Conservation (phyloP, 192 early-diverging fungal species). For the Backusella luteola region DNA sequence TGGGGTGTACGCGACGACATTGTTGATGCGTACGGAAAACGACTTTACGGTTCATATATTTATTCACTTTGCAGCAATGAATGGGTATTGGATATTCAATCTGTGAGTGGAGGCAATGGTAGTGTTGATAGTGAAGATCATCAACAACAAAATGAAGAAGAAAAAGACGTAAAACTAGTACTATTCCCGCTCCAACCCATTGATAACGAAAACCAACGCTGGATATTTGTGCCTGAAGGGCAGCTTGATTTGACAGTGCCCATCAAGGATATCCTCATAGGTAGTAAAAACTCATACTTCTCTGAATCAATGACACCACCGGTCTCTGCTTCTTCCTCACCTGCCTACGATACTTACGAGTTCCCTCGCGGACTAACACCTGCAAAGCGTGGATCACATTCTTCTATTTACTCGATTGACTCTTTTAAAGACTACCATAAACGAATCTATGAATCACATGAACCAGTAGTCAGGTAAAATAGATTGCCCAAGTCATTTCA, state of each 20-base stretch:
- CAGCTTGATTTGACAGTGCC: slow-evolving; percentile 4
- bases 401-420: slow-evolving; percentile 20
- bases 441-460: slow-evolving; percentile 18
- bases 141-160: neutral
- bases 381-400: slow-evolving; percentile 30
- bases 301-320: slow-evolving; percentile 4
- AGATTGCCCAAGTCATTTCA: neutral
- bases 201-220: slow-evolving; percentile 33
- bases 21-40: slow-evolving; percentile 9
- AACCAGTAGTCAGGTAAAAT: slow-evolving; percentile 24
- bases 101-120: neutral
- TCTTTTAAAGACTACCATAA: slow-evolving; percentile 33
- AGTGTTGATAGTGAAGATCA: neutral
- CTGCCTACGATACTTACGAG: neutral
- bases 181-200: slow-evolving; percentile 27
- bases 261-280: neutral
- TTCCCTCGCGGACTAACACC: slow-evolving; percentile 16
- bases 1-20: slow-evolving; percentile 25
- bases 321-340: neutral
- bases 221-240: slow-evolving; percentile 28
- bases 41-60: slow-evolving; percentile 18
- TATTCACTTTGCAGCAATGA: slow-evolving; percentile 26
- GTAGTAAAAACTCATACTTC: neutral
- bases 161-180: slow-evolving; percentile 13
- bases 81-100: slow-evolving; percentile 34